These are phyloP conservation scores for Afroboletus lepidellus DNA, from an alignment of 1,284 basidiomycete genomes.

Conservation along the genomic window DNA sequence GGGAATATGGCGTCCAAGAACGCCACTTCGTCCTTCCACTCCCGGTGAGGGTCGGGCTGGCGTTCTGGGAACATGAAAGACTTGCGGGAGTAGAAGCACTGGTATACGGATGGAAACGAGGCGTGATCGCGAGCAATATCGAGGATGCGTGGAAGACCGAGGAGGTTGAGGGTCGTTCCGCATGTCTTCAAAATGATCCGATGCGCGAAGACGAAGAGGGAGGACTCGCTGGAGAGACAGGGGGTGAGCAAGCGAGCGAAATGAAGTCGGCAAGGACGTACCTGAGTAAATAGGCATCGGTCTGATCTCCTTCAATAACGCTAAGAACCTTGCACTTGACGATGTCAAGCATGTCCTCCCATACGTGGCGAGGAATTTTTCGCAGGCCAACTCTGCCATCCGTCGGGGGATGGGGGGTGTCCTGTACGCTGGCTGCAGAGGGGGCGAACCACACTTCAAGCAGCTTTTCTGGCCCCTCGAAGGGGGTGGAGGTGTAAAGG, in stretches of 20 bases:
- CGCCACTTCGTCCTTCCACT: constrained; percentile 93
- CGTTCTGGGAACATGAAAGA: constrained; percentile 99
- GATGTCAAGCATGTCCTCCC: constrained; percentile 97
- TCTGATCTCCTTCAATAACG: constrained; percentile 81
- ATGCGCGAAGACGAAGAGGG: constrained; percentile 94
- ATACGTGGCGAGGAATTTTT: constrained; percentile 72
- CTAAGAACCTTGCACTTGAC: constrained; percentile 98
- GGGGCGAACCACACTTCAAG: constrained; percentile 98
- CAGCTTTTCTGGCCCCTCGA: constrained; percentile 93
- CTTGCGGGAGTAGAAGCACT: constrained; percentile 97
- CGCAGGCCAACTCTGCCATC: constrained; percentile 68
- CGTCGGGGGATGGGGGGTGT: constrained; percentile 36
- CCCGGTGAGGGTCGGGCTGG: constrained; percentile 90
- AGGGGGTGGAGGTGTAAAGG: constrained; percentile 51
- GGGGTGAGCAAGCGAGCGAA: background rate
- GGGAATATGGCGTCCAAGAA: constrained; percentile 89
- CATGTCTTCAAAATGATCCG: constrained; percentile 98
- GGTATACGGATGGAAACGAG: constrained; percentile 71
- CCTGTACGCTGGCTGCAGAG: constrained; percentile 59
- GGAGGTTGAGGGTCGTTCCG: constrained; percentile 95
- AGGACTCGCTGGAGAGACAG: constrained; percentile 79
- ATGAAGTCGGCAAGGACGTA: constrained; percentile 40
- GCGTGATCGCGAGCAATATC: constrained; percentile 84
- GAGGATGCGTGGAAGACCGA: constrained; percentile 91
- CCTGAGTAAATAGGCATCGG: constrained; percentile 97